phyloP scores from a whole-genome alignment of 306 rosid genomes.

The Argentina anserina region DNA sequence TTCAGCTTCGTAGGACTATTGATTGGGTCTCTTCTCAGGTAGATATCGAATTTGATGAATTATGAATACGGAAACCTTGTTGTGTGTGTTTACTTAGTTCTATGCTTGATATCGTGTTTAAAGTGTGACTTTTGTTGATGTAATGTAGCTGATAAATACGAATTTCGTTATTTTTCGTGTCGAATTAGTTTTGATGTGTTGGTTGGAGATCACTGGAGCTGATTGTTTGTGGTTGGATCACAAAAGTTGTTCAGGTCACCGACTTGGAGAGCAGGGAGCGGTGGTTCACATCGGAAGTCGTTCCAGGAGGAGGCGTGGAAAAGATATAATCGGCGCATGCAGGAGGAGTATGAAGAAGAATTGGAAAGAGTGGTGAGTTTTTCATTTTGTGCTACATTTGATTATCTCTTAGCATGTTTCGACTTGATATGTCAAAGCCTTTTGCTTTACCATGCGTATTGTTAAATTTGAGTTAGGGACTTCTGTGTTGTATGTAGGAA shows the following conservation, averaged over 20 bases:
- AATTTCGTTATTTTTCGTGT: neutral
- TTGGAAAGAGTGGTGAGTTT: slow-evolving; percentile 89
- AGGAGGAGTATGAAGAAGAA: slow-evolving; percentile 96
- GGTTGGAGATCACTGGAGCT: slow-evolving; percentile 22
- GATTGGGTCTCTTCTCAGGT: slow-evolving; percentile 83
- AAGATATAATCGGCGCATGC: slow-evolving; percentile 73
- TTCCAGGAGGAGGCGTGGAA: slow-evolving; percentile 94
- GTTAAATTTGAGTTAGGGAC: no score
- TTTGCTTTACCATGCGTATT: no score
- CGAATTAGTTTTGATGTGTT: neutral
- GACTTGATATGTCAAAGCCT: neutral
- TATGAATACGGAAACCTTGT: neutral
- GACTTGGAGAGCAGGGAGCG: slow-evolving; percentile 50
- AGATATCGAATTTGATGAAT: slow-evolving; percentile 8
- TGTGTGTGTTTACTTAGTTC: neutral
- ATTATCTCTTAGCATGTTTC: no score
- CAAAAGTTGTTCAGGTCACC: slow-evolving; percentile 63
- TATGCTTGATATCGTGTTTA: neutral
- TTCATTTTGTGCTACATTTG: neutral
- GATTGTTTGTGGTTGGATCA: slow-evolving; percentile 32
- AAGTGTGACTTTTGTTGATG: neutral
- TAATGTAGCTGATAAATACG: neutral
- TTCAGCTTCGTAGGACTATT: slow-evolving; percentile 75
- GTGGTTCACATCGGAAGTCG: slow-evolving; percentile 54
- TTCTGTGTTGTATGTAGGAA: no score